Percentiles rank a stretch among this genome's conserved stretches.
These are phyloP conservation scores for Ampelomyces quisqualis DNA, from an alignment of 2,329 filamentous ascomycete genomes.

Conservation along the genomic window DNA sequence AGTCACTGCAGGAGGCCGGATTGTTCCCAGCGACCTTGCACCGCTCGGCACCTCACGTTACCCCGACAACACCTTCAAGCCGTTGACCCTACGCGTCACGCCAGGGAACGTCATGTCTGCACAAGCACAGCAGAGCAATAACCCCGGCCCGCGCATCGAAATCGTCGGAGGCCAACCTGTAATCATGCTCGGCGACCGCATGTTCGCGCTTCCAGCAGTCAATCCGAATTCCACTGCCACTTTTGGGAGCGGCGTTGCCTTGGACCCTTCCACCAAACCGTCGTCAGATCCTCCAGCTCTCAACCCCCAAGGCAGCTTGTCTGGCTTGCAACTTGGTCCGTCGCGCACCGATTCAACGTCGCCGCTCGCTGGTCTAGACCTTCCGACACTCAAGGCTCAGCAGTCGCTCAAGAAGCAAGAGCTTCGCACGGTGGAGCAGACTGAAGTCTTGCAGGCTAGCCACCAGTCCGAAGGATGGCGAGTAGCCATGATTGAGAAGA, in stretches of 20 bases:
- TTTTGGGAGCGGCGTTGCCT: conserved; percentile 6
- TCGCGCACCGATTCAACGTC: conserved; percentile 22
- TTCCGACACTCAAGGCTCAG: conserved; percentile 30
- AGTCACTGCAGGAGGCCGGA: conserved; percentile 55
- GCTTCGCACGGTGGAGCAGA: conserved; percentile 40
- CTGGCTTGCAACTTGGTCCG: conserved; percentile 13
- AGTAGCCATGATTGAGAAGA: conserved; percentile 38
- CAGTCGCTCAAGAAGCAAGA: conserved; percentile 37
- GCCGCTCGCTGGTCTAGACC: conserved; percentile 26
- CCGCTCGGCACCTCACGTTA: conserved; percentile 35
- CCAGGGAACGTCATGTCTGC: conserved; percentile 27
- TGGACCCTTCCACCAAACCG: conserved; percentile 20
- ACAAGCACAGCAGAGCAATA: conserved; percentile 23
- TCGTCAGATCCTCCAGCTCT: conserved; percentile 10
- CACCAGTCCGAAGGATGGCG: conserved; percentile 39
- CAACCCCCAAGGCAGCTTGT: conserved; percentile 13
- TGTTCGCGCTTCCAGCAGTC: conserved; percentile 36
- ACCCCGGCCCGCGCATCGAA: conserved; percentile 29
- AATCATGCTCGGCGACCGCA: conserved; percentile 33
- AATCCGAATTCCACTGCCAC: conserved; percentile 17
- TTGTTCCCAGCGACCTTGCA: conserved; percentile 51
- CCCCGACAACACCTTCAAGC: conserved; percentile 33
- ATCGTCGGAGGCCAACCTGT: conserved; percentile 36
- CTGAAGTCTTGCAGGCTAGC: conserved; percentile 38
- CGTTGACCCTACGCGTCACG: conserved; percentile 23